phyloP scores from a whole-genome alignment of 140 eudicot species.

The Ambrosia hybrid region DNA sequence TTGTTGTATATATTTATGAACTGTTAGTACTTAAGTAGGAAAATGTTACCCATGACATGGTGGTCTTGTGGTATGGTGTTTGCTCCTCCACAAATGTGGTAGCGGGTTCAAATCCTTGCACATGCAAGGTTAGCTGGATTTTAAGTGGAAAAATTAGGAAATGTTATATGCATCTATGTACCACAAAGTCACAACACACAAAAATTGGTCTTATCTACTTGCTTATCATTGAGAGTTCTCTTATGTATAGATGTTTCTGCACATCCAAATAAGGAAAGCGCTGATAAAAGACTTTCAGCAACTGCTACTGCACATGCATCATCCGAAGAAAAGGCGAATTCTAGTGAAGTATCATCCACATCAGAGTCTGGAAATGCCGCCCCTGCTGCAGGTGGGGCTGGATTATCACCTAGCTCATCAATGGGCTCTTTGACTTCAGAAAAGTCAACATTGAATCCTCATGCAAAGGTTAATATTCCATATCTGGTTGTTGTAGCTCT shows the following conservation, averaged over 20 bases:
- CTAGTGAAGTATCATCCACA: slow-evolving; percentile 50
- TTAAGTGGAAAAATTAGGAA: too few species aligned
- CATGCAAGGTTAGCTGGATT: too few species aligned
- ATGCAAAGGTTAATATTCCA: slow-evolving; percentile 69
- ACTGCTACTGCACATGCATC: slow-evolving; percentile 65
- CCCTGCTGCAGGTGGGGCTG: slow-evolving; percentile 43
- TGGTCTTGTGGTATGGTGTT: too few species aligned
- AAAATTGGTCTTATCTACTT: background rate
- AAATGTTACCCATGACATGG: too few species aligned
- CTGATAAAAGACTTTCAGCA: slow-evolving; percentile 55
- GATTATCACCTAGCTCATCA: slow-evolving; percentile 83
- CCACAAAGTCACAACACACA: too few species aligned
- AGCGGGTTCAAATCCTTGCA: too few species aligned
- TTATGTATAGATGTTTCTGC: slow-evolving; percentile 8
- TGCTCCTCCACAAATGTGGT: too few species aligned
- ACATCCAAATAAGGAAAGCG: slow-evolving; percentile 35
- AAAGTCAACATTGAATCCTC: slow-evolving; percentile 84
- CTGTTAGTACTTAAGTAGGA: too few species aligned
- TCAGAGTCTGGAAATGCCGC: slow-evolving; percentile 63
- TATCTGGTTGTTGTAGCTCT: background rate
- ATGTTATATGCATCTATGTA: too few species aligned
- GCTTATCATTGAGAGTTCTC: slow-evolving; percentile 5
- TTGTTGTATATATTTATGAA: too few species aligned
- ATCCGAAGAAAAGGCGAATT: slow-evolving; percentile 35
- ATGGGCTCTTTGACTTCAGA: slow-evolving; percentile 81